Percentiles rank a stretch among this genome's conserved stretches.
phyloP scores from a whole-genome alignment of 768 basidiomycete species.

The Auricularia sp. region DNA sequence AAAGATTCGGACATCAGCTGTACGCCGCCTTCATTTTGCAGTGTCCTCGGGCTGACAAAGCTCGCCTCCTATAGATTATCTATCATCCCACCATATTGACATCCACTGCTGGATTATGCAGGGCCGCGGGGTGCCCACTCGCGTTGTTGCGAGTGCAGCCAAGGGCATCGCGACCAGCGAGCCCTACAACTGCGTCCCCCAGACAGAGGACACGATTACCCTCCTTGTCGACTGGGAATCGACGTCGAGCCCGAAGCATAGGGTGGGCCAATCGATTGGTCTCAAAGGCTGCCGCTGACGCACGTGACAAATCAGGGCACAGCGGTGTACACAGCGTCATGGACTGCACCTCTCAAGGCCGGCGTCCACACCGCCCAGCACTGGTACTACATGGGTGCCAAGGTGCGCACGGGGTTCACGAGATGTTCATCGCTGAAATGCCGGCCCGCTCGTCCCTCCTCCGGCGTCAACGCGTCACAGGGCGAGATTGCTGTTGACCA shows the following conservation, averaged over 20 bases:
- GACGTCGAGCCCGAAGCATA: constrained; percentile 58
- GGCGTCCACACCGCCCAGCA: constrained; percentile 88
- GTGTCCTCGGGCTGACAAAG: constrained; percentile 8
- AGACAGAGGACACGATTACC: constrained; percentile 92
- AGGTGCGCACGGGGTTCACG: constrained; percentile 33
- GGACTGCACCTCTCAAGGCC: constrained; percentile 85
- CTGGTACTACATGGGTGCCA: constrained; percentile 94
- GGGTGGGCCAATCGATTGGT: not conserved
- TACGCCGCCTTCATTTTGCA: constrained; percentile 3
- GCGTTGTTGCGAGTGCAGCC: constrained; percentile 84
- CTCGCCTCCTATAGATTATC: constrained; percentile 61
- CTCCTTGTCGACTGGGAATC: constrained; percentile 93
- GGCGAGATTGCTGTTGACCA: constrained; percentile 91
- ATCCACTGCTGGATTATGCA: constrained; percentile 81
- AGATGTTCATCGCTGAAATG: constrained; percentile 6
- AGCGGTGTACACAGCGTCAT: constrained; percentile 86
- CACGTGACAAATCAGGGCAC: constrained; percentile 40
- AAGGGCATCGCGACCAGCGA: constrained; percentile 85
- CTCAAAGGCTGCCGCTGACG: too few relatives aligned
- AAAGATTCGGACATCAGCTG: constrained; percentile 88
- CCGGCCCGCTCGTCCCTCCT: constrained; percentile 7
- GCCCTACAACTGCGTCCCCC: constrained; percentile 76
- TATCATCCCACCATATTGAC: constrained; percentile 91
- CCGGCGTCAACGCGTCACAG: constrained; percentile 26
- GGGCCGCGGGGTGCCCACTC: constrained; percentile 63